These are phyloP conservation scores for Anastatica hierochuntica DNA, from an alignment of 345 rosid genomes.

Conservation along the genomic window DNA sequence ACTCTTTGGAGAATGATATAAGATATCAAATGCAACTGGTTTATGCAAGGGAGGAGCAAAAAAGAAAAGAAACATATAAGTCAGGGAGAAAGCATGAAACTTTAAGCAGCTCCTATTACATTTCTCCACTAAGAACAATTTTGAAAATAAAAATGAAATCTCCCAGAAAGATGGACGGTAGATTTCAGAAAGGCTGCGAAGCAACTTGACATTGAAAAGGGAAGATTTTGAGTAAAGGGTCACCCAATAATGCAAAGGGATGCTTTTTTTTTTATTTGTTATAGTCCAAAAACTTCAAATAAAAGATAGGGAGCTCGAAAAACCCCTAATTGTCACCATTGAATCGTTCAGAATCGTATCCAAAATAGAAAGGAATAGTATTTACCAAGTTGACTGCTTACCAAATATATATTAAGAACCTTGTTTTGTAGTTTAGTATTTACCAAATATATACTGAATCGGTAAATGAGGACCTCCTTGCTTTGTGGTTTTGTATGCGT, in stretches of 20 bases:
- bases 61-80: constrained; percentile 21
- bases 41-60: constrained; percentile 39
- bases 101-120: constrained; percentile 18
- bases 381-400: no score
- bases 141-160: constrained; percentile 8
- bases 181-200: no score
- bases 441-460: no score
- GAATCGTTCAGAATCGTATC: no score
- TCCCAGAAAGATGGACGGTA: no score
- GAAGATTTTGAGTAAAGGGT: constrained; percentile 38
- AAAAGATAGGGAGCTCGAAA: not conserved
- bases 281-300: not conserved
- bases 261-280: not conserved
- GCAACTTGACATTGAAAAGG: constrained; percentile 7
- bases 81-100: constrained; percentile 48
- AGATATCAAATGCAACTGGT: constrained; percentile 26
- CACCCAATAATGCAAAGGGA: constrained; percentile 21
- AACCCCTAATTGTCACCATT: not conserved
- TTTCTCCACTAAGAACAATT: constrained; percentile 15
- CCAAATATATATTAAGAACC: no score
- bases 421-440: no score
- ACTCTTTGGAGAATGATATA: no score
- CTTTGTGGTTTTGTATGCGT: no score
- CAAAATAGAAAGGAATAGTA: no score
- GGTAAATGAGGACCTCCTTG: no score